Conservation (phyloP, 2,329 filamentous ascomycete species). For the Thielaviopsis cerberus region DNA sequence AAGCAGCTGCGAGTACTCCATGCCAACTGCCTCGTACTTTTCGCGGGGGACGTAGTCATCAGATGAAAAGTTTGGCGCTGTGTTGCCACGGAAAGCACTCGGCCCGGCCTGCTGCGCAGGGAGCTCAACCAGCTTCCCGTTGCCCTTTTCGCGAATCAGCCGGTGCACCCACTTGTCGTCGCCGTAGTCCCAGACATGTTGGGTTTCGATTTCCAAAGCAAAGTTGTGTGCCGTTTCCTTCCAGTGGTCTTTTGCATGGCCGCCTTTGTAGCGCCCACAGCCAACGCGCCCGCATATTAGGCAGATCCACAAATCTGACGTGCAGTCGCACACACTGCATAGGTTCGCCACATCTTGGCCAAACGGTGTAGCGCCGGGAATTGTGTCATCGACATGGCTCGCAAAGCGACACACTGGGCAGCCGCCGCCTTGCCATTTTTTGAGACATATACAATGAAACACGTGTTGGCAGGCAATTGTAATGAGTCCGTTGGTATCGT, state of each 20-base stretch:
- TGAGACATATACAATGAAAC: conserved; percentile 88
- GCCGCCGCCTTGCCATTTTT: conserved; percentile 87
- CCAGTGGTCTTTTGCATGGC: conserved; percentile 86
- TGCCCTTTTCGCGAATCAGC: conserved; percentile 80
- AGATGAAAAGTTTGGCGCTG: conserved; percentile 17
- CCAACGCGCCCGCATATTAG: conserved; percentile 83
- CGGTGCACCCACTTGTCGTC: conserved; percentile 92
- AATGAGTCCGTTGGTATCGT: conserved; percentile 83
- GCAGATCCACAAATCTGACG: conserved; percentile 82
- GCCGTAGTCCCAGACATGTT: conserved; percentile 95
- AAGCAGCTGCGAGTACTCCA: conserved; percentile 87
- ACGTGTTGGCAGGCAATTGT: conserved; percentile 96
- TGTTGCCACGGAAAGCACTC: conserved; percentile 16
- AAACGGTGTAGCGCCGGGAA: conserved; percentile 26
- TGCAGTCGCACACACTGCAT: conserved; percentile 63
- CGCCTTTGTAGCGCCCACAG: conserved; percentile 84
- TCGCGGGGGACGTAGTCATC: conserved; percentile 53
- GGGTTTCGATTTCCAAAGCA: conserved; percentile 77
- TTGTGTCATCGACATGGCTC: conserved; percentile 30
- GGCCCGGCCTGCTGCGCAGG: conserved; percentile 27
- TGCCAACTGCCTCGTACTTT: conserved; percentile 58
- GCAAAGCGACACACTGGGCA: conserved; percentile 93
- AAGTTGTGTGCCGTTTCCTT: conserved; percentile 80
- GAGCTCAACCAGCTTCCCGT: conserved; percentile 84
- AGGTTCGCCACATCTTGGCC: conserved; percentile 45